Evolutionary conservation across 176 grass and related monocot species (phyloP).

Genomic region (Typha latifolia): DNA sequence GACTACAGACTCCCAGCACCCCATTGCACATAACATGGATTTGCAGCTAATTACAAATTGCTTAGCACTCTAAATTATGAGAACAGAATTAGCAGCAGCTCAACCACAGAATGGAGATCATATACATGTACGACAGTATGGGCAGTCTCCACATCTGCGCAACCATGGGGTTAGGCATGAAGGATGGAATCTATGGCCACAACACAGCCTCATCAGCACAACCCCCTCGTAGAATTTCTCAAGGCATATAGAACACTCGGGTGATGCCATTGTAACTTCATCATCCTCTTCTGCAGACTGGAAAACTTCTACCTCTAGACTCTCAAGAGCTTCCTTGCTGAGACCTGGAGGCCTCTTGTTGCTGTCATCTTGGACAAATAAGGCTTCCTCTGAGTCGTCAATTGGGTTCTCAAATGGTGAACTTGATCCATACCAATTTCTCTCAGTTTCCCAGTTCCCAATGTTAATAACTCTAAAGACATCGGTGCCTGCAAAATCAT

Average conservation of each 20-base stretch:
- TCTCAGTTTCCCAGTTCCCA: constrained; percentile 29
- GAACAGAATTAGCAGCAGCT: too few relatives aligned
- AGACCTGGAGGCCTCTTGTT: constrained; percentile 51
- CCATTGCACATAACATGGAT: too few relatives aligned
- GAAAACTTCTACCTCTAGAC: constrained; percentile 56
- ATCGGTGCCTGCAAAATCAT: constrained; percentile 44
- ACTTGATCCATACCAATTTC: constrained; percentile 13
- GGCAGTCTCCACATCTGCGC: constrained; percentile 69
- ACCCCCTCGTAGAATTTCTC: constrained; percentile 52
- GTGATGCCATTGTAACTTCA: constrained; percentile 15
- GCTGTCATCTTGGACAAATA: constrained; percentile 13
- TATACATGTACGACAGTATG: constrained; percentile 70
- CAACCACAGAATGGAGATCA: constrained; percentile 20
- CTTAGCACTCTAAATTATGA: too few relatives aligned
- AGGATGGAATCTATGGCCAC: constrained; percentile 71
- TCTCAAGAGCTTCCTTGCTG: constrained; percentile 44
- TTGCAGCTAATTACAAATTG: too few relatives aligned
- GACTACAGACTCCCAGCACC: too few relatives aligned
- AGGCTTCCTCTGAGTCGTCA: constrained; percentile 34
- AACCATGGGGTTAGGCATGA: constrained; percentile 79
- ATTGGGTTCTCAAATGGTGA: constrained; percentile 25
- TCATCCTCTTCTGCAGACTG: constrained; percentile 41
- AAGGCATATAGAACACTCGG: constrained; percentile 86
- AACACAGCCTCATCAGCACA: constrained; percentile 49
- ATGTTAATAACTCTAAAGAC: constrained; percentile 43